These are phyloP conservation scores for Lignosus rhinocerotis DNA, from an alignment of 1,284 basidiomycete genomes.

Conservation along the genomic window DNA sequence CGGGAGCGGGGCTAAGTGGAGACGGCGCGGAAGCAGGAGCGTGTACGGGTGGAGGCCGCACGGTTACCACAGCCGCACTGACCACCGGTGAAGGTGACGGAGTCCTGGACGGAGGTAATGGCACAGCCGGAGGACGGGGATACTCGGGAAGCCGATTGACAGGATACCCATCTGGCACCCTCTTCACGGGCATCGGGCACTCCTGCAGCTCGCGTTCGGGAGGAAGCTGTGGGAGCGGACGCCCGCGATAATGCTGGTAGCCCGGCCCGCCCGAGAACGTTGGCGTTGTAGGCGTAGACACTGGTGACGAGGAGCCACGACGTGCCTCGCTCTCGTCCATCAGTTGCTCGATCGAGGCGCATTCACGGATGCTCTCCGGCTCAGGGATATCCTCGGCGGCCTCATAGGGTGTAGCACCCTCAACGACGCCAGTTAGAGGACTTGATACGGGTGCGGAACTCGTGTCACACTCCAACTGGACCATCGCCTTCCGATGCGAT, in stretches of 20 bases:
- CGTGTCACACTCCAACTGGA: constrained; percentile 12
- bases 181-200: constrained; percentile 11
- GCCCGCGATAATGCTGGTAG: constrained; percentile 33
- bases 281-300: constrained; percentile 28
- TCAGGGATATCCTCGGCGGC: neutral
- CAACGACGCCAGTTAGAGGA: neutral
- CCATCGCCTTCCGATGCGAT: constrained; percentile 11
- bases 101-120: constrained; percentile 8
- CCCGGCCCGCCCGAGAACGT: constrained; percentile 1
- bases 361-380: neutral
- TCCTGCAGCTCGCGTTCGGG: constrained; percentile 9
- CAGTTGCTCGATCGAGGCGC: constrained; percentile 17
- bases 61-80: no score
- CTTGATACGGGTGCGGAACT: neutral
- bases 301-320: constrained; percentile 1
- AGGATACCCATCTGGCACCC: constrained; percentile 18
- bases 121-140: neutral
- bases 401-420: neutral
- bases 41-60: no score
- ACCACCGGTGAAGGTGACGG: constrained; percentile 5
- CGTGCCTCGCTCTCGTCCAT: constrained; percentile 1
- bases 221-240: constrained; percentile 36
- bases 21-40: neutral
- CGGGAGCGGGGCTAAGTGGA: neutral
- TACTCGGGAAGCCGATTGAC: constrained; percentile 15